Evolutionary conservation across 2,329 filamentous ascomycete species (phyloP), one percentile per base, ranked within the genome.

Genomic region (Monosporascus sp.): DNA sequence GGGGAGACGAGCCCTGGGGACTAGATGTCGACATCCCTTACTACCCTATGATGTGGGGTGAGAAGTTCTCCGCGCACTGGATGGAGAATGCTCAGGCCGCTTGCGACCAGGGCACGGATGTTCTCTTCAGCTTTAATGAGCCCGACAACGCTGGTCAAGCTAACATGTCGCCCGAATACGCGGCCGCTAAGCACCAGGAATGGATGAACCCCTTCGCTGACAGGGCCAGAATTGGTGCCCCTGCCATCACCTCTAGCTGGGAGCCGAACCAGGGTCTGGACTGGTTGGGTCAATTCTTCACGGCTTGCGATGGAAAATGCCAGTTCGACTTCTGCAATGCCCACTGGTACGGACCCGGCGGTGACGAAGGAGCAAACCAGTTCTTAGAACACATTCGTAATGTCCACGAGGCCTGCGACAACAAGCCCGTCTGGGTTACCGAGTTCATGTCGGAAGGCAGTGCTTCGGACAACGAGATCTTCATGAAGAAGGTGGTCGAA

Each of bases 71-170:
- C 52, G 52, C 61, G 51, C 66, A 64, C 62, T 89, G 85, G 84
- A 60, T 64, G 35, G 46, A 55, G 16, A 76, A 78, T 57, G 83
- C 78, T 46, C 66, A 77, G 51, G 65, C 68, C 17, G 80, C 81
- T 56, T 78, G 88, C 56, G 61, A 68, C 49, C 66, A 67, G 14
- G 86, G 85, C 52, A 72, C 78, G 59, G 79, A 75, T 57, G 74
- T 78, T 61, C 68, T 89, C 52, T 77, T 89, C 64, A 77, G 78
- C 68, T 88, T 88, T 80, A 90, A 90, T 77, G 86, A 90, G 76
- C 84, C 84, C 46, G 87, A 90, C 68, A 77, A 78, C 57, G 60
- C 61, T 14, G 65, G 66, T n/a, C 85, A 89, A 72, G 73, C 82
- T 62, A 81, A 85, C 74, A 66, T 87, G 66, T 67, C 70, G 24